These are phyloP conservation scores for Vicia villosa DNA, from an alignment of 306 rosid species.

Conservation along the genomic window DNA sequence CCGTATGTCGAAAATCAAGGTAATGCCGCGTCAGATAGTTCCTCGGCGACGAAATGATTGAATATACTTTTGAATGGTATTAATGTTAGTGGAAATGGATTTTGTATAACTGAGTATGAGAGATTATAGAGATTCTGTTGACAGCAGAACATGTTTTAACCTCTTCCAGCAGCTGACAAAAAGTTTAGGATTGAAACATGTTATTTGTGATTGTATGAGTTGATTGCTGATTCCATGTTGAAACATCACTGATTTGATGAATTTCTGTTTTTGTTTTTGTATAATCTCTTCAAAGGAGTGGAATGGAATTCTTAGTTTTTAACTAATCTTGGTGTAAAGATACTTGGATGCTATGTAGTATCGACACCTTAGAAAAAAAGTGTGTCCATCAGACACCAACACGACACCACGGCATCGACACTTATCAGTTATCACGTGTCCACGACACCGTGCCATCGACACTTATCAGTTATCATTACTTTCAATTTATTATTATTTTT, in stretches of 20 bases:
- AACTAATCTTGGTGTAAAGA: neutral
- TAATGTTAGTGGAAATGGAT: constrained; percentile 21
- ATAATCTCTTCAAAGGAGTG: constrained; percentile 34
- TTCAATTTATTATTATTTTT: too few relatives aligned
- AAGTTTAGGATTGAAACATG: constrained; percentile 11
- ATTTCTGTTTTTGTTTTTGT: constrained; percentile 29
- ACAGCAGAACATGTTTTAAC: constrained; percentile 36
- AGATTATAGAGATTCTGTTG: constrained; percentile 34
- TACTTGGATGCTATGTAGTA: too few relatives aligned
- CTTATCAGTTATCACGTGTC: too few relatives aligned
- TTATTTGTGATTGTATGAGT: constrained; percentile 30
- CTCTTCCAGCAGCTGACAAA: constrained; percentile 34
- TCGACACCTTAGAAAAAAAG: too few relatives aligned
- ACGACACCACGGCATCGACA: too few relatives aligned
- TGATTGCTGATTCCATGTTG: constrained; percentile 28
- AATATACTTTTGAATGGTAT: neutral
- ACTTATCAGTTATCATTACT: too few relatives aligned
- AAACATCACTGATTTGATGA: constrained; percentile 29
- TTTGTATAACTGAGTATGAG: constrained; percentile 23
- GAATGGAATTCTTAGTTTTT: constrained; percentile 29
- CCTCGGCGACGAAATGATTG: constrained; percentile 40
- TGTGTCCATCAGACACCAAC: too few relatives aligned
- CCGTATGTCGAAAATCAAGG: constrained; percentile 69
- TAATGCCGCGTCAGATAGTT: constrained; percentile 49
- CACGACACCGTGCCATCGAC: too few relatives aligned